phyloP scores from a whole-genome alignment of 352 stramenopile species.

The Nothophytophthora sp. region DNA sequence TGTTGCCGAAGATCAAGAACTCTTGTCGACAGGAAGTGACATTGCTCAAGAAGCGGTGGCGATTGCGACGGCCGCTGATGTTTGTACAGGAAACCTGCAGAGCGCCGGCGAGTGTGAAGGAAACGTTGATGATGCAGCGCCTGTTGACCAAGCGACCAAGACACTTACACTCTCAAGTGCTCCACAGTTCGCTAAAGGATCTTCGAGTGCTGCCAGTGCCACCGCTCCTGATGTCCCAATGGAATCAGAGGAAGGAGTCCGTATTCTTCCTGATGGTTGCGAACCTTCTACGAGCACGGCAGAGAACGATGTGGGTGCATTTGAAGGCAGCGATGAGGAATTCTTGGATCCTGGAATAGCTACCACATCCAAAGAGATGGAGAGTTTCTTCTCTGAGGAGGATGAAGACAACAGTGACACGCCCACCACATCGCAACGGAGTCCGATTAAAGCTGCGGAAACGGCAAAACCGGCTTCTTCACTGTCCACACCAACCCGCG shows the following conservation, averaged over 20 bases:
- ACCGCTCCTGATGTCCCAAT: background rate
- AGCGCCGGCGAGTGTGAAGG: background rate
- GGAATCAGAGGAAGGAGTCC: background rate
- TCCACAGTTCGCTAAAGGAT: no score
- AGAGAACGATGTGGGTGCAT: background rate
- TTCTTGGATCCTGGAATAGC: slow-evolving; percentile 1
- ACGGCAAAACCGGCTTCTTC: background rate
- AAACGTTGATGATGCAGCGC: background rate
- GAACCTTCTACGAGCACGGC: background rate
- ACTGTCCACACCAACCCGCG: background rate
- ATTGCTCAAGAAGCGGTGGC: background rate
- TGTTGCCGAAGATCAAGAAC: no score
- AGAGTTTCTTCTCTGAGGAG: slow-evolving; percentile 8
- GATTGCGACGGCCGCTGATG: no score
- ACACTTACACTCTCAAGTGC: no score
- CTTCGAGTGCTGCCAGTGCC: no score
- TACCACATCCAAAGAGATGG: slow-evolving; percentile 4
- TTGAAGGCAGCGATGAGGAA: background rate
- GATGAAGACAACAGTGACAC: slow-evolving; percentile 2
- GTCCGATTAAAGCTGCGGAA: background rate
- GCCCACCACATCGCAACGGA: background rate
- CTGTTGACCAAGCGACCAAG: no score
- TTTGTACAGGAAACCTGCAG: background rate
- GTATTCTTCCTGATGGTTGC: background rate
- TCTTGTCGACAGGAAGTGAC: background rate